Conservation (phyloP, 192 early-diverging fungal genomes). For the Pilobolus umbonatus region DNA sequence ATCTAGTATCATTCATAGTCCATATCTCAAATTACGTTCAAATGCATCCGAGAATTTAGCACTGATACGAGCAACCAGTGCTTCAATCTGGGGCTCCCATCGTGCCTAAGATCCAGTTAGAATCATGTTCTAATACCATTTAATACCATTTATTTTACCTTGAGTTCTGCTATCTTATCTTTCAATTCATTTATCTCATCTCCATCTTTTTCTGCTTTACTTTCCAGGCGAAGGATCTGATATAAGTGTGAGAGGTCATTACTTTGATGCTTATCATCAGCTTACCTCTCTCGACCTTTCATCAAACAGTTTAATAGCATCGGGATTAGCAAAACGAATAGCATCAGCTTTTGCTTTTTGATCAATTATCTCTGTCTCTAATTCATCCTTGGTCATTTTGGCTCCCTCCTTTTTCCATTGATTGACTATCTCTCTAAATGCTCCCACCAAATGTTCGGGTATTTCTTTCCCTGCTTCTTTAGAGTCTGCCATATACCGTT, state of each 20-base stretch:
- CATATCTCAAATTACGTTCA: neutral
- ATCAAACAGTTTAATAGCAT: conserved; percentile 66
- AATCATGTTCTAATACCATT: neutral
- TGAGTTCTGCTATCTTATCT: neutral
- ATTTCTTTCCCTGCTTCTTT: conserved; percentile 48
- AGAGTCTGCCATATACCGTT: conserved; percentile 48
- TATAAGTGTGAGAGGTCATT: too few species aligned
- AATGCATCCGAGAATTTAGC: conserved; percentile 22
- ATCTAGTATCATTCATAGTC: neutral
- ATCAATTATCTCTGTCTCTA: conserved; percentile 58
- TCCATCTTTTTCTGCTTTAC: neutral
- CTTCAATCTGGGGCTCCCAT: conserved; percentile 66
- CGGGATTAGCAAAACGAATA: conserved; percentile 46
- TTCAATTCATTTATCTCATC: neutral
- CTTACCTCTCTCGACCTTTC: conserved; percentile 44
- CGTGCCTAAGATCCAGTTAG: conserved; percentile 29
- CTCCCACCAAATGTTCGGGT: conserved; percentile 46
- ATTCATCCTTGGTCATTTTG: conserved; percentile 45
- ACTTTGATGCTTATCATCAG: too few species aligned
- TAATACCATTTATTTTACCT: neutral
- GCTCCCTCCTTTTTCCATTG: conserved; percentile 19
- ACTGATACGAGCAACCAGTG: conserved; percentile 61
- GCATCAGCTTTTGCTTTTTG: conserved; percentile 53
- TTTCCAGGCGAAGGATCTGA: conserved; percentile 8
- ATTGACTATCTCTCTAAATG: conserved; percentile 32